Percentiles rank a stretch among this genome's conserved stretches.
Evolutionary conservation across 2,329 filamentous ascomycete species (phyloP).

Genomic region (Fusarium sp.): DNA sequence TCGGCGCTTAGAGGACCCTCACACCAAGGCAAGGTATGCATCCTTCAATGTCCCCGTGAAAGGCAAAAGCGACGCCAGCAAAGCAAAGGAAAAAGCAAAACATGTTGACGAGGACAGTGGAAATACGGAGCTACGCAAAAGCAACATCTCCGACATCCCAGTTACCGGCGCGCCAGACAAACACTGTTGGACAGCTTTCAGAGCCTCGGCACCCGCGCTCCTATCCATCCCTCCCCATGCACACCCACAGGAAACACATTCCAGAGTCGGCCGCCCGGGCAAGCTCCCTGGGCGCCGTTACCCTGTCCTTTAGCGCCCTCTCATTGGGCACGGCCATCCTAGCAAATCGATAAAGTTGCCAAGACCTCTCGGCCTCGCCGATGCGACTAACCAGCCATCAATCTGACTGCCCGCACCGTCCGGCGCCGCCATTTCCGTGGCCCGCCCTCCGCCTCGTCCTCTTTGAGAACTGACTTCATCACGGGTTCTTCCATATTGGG

Average conservation of each 20-base stretch:
- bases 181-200: slow-evolving; percentile 1
- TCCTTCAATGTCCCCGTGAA: slow-evolving; percentile 15
- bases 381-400: slow-evolving; percentile 37
- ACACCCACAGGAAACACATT: slow-evolving; percentile 34
- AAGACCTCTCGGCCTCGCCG: slow-evolving; percentile 44
- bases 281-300: slow-evolving; percentile 18
- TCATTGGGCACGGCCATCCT: slow-evolving; percentile 30
- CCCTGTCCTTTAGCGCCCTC: slow-evolving; percentile 6
- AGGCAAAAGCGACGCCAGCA: slow-evolving; percentile 19
- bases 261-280: slow-evolving; percentile 41
- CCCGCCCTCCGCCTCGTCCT: slow-evolving; percentile 31
- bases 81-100: slow-evolving; percentile 29
- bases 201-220: slow-evolving; percentile 28
- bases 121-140: slow-evolving; percentile 11
- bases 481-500: slow-evolving; percentile 23
- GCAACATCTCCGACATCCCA: background rate
- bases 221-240: slow-evolving; percentile 24
- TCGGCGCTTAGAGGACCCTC: background rate
- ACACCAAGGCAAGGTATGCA: slow-evolving; percentile 18
- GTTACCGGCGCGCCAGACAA: background rate
- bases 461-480: slow-evolving; percentile 34
- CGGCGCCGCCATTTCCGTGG: slow-evolving; percentile 30
- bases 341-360: slow-evolving; percentile 41
- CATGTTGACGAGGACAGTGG: slow-evolving; percentile 4
- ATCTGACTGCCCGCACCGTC: slow-evolving; percentile 29